Base-by-base conservation (phyloP, 108 stramenopile genomes). In the Pseudonitzschia delicatissima region DNA sequence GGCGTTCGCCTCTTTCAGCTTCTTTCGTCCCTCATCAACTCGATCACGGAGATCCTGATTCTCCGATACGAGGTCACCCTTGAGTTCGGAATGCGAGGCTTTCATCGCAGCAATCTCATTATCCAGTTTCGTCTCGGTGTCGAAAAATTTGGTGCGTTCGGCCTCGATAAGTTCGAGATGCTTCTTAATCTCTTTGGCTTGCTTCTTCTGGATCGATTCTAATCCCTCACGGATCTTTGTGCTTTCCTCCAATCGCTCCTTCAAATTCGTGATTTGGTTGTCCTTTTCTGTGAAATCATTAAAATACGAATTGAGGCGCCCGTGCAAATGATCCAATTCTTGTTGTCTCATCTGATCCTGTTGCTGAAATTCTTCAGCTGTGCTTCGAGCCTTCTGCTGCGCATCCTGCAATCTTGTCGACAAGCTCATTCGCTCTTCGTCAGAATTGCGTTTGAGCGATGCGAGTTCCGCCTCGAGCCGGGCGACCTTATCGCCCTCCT, bases 261-360 rank as follows among this genome's bases (percentile, higher is more conserved):
- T 51, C 35, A 51, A 26, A 3, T 48, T 64, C 21, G 57, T 26
- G 34, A 73, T 66, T 33, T 66, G 42, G 8, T 50, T 50, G 26
- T 77, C 68, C 45, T 74, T 73, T 31, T 68, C 64, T 4, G 72
- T 47, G 40, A 69, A 29, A 26, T 69, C 63, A 20, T 62, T 69
- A 31, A 53, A 36, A 25, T 49, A 61, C 0, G 28, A 39, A 9
- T 73, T 72, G 23, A 79, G 29, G n/a, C 69, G 66, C 12, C 57
- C 45, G 26, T 67, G 61, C 68, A 73, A 34, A 5, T 58, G 68
- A 51, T 79, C 78, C 68, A 79, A 47, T 61, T 76, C 80, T 25
- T 58, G 47, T 68, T 72, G 67, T 29, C 67, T 62, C 4, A 45
- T 34, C 57, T 66, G 62, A 29, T 73, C 68, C 52, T 69, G 49